These are phyloP conservation scores for Rhizophlyctis rosea DNA, from an alignment of 192 early-diverging fungal species.

Conservation along the genomic window DNA sequence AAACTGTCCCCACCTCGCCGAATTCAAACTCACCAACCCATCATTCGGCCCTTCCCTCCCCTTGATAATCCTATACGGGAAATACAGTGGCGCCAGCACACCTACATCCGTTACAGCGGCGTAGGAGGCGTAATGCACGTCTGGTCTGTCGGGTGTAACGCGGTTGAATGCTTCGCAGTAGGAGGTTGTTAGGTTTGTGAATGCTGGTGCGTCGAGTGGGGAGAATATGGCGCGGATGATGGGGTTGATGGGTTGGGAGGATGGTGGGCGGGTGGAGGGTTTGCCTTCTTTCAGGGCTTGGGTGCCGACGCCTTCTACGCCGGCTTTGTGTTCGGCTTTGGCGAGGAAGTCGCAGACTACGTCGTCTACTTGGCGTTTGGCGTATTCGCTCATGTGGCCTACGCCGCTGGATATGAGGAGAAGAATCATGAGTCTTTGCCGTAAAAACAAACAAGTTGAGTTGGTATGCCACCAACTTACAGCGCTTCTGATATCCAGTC, in stretches of 20 bases:
- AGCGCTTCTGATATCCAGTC: conserved; percentile 88
- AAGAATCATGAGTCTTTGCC: no score
- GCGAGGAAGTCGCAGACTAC: conserved; percentile 25
- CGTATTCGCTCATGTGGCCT: conserved; percentile 49
- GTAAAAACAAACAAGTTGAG: no score
- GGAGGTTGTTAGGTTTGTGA: conserved; percentile 84
- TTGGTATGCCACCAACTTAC: no score
- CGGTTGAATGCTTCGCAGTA: conserved; percentile 87
- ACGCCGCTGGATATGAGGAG: no score
- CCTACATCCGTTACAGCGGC: conserved; percentile 57
- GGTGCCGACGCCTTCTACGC: not conserved
- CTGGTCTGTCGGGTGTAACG: conserved; percentile 72
- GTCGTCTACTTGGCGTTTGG: conserved; percentile 32
- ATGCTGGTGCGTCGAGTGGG: conserved; percentile 82
- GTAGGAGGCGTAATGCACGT: conserved; percentile 75
- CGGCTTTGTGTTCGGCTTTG: conserved; percentile 5
- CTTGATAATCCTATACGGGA: conserved; percentile 76
- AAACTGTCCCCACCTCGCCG: conserved; percentile 88
- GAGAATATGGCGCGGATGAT: conserved; percentile 56
- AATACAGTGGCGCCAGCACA: conserved; percentile 67
- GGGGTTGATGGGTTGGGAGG: conserved; percentile 3
- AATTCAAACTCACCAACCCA: conserved; percentile 79
- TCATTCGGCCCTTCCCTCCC: conserved; percentile 86
- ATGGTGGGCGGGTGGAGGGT: not conserved
- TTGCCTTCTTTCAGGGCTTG: not conserved